Conservation (phyloP, 345 rosid genomes). For the Gossypium ekmanianum region DNA sequence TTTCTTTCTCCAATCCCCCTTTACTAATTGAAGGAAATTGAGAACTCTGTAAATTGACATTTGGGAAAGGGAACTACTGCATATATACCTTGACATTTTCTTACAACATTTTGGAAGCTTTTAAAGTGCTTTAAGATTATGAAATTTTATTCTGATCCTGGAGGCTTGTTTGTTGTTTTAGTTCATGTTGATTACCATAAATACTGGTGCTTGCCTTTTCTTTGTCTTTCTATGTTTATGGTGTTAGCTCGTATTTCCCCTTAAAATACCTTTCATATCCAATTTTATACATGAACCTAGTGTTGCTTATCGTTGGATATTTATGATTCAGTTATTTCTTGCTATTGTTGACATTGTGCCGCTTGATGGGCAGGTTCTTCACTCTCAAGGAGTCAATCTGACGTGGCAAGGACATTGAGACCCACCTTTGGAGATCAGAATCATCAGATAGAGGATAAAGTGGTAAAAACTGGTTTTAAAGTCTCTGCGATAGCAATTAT, state of each 20-base stretch:
- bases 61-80: neutral
- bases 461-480: constrained; percentile 37
- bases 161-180: neutral
- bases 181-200: neutral
- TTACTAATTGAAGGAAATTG: neutral
- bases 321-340: constrained; percentile 12
- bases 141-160: neutral
- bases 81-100: neutral
- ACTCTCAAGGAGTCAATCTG: constrained; percentile 70
- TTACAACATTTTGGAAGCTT: neutral
- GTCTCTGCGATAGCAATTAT: constrained; percentile 17
- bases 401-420: constrained; percentile 47
- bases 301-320: neutral
- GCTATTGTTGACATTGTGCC: constrained; percentile 25
- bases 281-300: constrained; percentile 9
- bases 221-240: neutral
- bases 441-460: constrained; percentile 46
- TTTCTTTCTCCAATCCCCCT: neutral
- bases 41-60: neutral
- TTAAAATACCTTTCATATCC: neutral
- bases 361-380: constrained; percentile 40
- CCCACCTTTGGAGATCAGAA: constrained; percentile 41
- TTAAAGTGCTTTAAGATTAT: neutral
- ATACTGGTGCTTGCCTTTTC: neutral
- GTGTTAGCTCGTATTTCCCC: neutral